Evolutionary conservation across 805 yeast genomes (phyloP).

Genomic region (Saccharomycopsis javanensis): DNA sequence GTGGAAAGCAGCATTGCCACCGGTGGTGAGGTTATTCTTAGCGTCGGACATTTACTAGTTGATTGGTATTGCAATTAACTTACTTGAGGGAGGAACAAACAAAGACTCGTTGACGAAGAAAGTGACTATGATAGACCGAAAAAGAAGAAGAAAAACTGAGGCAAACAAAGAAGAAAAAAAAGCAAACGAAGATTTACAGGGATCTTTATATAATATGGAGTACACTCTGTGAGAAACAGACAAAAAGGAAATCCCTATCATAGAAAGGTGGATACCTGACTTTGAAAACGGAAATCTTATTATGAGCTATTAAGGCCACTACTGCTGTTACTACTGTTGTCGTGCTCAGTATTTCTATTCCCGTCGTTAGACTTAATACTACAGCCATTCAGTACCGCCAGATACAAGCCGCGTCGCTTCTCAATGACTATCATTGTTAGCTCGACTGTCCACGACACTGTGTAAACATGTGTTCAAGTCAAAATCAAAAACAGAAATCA

Average conservation of each 20-base stretch:
- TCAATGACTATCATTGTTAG: neutral
- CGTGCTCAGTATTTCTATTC: neutral
- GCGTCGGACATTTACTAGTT: neutral
- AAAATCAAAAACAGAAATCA: neutral
- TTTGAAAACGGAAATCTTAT: too few species aligned
- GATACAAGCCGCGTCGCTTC: too few species aligned
- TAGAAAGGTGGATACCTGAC: too few species aligned
- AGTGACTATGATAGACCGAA: neutral
- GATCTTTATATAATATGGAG: neutral
- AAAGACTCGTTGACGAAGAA: too few species aligned
- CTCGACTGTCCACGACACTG: neutral
- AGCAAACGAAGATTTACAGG: neutral
- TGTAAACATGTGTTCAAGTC: conserved; percentile 1
- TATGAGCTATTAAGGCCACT: too few species aligned
- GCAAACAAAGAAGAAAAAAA: neutral
- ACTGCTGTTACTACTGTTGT: too few species aligned
- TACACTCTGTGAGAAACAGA: too few species aligned
- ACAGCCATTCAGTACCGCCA: too few species aligned
- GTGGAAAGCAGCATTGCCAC: conserved; percentile 85
- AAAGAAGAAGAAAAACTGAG: neutral
- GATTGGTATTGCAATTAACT: too few species aligned
- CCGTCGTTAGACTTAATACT: too few species aligned
- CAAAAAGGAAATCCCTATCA: too few species aligned
- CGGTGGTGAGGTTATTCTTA: conserved; percentile 33
- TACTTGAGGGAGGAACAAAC: too few species aligned